phyloP scores from a whole-genome alignment of 2,329 filamentous ascomycete genomes.

The Aureobasidium sp. region DNA sequence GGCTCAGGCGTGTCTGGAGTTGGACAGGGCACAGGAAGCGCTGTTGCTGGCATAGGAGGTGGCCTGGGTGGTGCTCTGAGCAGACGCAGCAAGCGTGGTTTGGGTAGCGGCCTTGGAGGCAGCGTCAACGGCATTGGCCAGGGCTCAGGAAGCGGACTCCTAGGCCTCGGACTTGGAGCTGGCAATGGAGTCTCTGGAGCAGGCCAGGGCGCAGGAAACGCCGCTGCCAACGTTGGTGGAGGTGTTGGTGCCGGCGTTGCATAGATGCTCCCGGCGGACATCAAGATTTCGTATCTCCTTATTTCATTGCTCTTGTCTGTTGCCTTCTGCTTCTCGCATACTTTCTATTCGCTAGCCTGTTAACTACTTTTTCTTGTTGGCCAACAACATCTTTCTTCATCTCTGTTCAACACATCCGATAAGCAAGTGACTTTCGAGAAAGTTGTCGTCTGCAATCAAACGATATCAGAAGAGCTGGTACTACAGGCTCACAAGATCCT shows the following conservation, averaged over 20 bases:
- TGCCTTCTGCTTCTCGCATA: not conserved
- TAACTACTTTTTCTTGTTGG: not conserved
- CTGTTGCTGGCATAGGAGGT: not conserved
- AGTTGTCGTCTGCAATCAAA: not conserved
- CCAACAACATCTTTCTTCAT: not conserved
- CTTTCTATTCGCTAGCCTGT: not conserved
- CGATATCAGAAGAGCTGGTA: not conserved
- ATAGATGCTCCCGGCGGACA: not conserved
- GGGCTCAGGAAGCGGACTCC: not conserved
- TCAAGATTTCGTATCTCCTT: not conserved
- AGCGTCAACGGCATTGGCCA: not conserved
- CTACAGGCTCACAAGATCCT: not conserved
- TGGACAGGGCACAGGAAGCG: not conserved
- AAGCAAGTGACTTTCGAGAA: too few relatives aligned
- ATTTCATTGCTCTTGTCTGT: not conserved
- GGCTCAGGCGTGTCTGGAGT: not conserved
- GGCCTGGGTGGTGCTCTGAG: not conserved
- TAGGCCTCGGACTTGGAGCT: not conserved
- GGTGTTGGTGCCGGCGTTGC: slow-evolving; percentile 1
- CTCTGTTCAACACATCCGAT: not conserved
- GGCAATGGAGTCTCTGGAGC: not conserved
- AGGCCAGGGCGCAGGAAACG: not conserved
- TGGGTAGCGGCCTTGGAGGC: not conserved
- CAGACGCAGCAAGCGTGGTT: not conserved
- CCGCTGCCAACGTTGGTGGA: not conserved